These are phyloP conservation scores for Candida schatavii DNA, from an alignment of 805 yeast genomes.

Conservation along the genomic window DNA sequence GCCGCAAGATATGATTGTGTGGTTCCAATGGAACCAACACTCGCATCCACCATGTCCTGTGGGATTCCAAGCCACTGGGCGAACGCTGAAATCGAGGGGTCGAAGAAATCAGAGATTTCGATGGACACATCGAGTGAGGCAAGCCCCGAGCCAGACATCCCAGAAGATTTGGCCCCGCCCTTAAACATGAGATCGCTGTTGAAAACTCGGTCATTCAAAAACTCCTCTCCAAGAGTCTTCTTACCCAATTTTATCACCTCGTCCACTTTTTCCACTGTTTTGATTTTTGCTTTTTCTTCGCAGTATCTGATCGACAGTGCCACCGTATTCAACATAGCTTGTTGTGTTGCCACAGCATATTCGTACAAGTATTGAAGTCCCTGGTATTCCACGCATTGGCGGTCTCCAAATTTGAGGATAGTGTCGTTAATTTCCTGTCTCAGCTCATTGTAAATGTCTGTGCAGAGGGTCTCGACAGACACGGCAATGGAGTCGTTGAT, in stretches of 20 bases:
- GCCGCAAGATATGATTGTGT: slow-evolving; percentile 27
- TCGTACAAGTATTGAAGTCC: slow-evolving; percentile 66
- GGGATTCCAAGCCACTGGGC: slow-evolving; percentile 44
- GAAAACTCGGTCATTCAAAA: slow-evolving; percentile 58
- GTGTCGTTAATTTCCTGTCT: slow-evolving; percentile 50
- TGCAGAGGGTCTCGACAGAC: slow-evolving; percentile 59
- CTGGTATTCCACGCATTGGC: slow-evolving; percentile 51
- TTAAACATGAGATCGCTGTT: slow-evolving; percentile 81
- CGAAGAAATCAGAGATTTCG: slow-evolving; percentile 72
- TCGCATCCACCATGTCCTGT: slow-evolving; percentile 18
- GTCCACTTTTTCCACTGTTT: slow-evolving; percentile 60
- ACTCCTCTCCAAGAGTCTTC: slow-evolving; percentile 59
- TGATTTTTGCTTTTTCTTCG: slow-evolving; percentile 65
- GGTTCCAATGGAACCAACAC: slow-evolving; percentile 11
- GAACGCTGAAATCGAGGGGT: slow-evolving; percentile 66
- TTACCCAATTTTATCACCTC: slow-evolving; percentile 63
- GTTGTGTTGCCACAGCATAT: slow-evolving; percentile 70
- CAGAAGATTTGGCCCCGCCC: slow-evolving; percentile 54
- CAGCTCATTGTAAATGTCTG: slow-evolving; percentile 59
- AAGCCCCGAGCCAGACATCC: slow-evolving; percentile 15
- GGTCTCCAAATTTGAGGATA: slow-evolving; percentile 49
- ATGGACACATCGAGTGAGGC: slow-evolving; percentile 59
- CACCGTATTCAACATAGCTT: slow-evolving; percentile 62
- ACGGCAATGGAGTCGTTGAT: slow-evolving; percentile 59
- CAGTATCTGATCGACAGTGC: slow-evolving; percentile 58